phyloP scores from a whole-genome alignment of 306 rosid species.

The Carpinus viminea region DNA sequence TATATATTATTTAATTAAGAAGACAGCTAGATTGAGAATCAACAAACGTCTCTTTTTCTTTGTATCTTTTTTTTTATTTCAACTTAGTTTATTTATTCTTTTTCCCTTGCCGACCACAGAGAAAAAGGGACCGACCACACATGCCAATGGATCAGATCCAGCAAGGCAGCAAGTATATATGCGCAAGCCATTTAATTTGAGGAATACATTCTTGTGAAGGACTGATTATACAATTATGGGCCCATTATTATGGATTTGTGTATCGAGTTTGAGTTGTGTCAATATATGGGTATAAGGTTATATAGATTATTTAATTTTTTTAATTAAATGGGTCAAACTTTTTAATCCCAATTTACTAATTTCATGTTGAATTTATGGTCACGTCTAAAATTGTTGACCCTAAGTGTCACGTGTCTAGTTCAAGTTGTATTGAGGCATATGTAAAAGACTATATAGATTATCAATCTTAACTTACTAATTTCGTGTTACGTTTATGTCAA shows the following conservation, averaged over 20 bases:
- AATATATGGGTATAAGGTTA: no score
- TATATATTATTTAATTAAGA: background rate
- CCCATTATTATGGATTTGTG: background rate
- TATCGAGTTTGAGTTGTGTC: no score
- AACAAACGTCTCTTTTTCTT: background rate
- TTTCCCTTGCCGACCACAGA: background rate
- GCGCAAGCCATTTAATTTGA: background rate
- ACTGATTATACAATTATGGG: background rate
- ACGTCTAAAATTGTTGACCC: no score
- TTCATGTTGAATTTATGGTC: no score
- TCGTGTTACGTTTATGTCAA: no score
- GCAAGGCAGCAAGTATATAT: background rate
- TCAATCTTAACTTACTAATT: no score
- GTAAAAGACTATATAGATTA: no score
- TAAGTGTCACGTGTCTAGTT: no score
- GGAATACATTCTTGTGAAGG: background rate
- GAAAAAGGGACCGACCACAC: conserved; percentile 4
- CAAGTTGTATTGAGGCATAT: no score
- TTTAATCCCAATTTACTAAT: no score
- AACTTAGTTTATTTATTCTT: background rate
- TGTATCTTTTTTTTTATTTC: background rate
- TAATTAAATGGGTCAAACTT: no score
- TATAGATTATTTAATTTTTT: no score
- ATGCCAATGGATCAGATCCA: background rate
- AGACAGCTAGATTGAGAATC: background rate